Conservation (phyloP, 2,329 filamentous ascomycete genomes). For the Fusarium longipes region DNA sequence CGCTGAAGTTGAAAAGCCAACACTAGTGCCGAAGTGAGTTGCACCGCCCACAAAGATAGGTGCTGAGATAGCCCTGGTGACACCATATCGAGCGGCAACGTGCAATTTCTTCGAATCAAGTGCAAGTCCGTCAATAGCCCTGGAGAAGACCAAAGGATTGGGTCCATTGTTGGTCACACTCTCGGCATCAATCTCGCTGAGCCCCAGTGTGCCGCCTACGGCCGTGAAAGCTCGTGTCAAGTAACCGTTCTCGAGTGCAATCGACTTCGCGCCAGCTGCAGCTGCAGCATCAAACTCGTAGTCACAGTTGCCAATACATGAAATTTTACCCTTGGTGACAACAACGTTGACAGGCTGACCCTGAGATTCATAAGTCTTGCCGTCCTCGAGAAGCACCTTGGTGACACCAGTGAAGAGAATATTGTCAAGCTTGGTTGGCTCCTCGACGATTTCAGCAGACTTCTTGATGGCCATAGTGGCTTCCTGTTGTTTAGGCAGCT, state of each 20-base stretch:
- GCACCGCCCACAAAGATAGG: conserved; percentile 57
- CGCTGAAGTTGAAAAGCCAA: conserved; percentile 66
- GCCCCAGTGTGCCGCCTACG: conserved; percentile 69
- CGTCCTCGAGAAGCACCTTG: conserved; percentile 61
- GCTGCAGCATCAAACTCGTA: conserved; percentile 55
- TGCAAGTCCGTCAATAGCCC: conserved; percentile 67
- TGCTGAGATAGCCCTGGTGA: conserved; percentile 69
- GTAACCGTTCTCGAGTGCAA: conserved; percentile 68
- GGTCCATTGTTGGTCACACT: conserved; percentile 63
- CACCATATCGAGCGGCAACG: conserved; percentile 64
- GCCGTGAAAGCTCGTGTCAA: conserved; percentile 70
- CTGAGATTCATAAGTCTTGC: conserved; percentile 52
- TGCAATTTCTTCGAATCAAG: conserved; percentile 67
- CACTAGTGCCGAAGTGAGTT: conserved; percentile 67
- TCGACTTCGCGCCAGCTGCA: conserved; percentile 49
- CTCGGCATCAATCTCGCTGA: conserved; percentile 72
- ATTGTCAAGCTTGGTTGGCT: conserved; percentile 53
- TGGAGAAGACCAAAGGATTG: conserved; percentile 62
- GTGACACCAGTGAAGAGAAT: conserved; percentile 68
- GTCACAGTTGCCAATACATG: conserved; percentile 66
- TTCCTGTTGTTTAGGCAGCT: conserved; percentile 62
- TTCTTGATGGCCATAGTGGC: conserved; percentile 54
- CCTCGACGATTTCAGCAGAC: conserved; percentile 56
- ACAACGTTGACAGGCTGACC: conserved; percentile 59
- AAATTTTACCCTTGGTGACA: conserved; percentile 63